These are phyloP conservation scores for Capsicum baccatum DNA, from an alignment of 257 asterid genomes.

Conservation along the genomic window DNA sequence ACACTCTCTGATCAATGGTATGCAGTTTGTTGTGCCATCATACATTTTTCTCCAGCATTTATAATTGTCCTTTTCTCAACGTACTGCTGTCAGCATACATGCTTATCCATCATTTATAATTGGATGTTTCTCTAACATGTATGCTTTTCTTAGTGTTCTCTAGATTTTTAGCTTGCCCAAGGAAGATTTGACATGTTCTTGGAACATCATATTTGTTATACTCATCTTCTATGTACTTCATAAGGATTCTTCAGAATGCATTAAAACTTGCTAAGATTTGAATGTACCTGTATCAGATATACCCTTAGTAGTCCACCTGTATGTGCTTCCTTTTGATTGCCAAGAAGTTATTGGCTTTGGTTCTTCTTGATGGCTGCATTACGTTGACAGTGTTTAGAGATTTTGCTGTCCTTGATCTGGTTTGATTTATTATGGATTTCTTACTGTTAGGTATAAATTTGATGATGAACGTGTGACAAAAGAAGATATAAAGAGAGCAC, in stretches of 20 bases:
- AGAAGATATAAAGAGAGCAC: constrained; percentile 52
- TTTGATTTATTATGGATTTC: constrained; percentile 22
- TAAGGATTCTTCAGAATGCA: background rate
- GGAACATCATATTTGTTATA: background rate
- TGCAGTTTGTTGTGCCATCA: constrained; percentile 9
- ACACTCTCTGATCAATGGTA: constrained; percentile 50
- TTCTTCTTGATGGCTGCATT: constrained; percentile 11
- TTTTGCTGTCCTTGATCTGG: background rate
- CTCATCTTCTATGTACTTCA: background rate
- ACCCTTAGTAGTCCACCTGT: constrained; percentile 9
- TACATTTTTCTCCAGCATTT: constrained; percentile 13
- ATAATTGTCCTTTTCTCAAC: background rate
- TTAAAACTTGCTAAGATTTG: background rate
- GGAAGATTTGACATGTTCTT: constrained; percentile 7
- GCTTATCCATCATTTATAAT: constrained; percentile 1
- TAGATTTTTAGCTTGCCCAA: constrained; percentile 12
- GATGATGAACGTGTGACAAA: constrained; percentile 59
- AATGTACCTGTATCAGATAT: constrained; percentile 10
- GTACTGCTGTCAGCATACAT: background rate
- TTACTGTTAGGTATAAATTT: constrained; percentile 50
- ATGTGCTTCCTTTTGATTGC: constrained; percentile 14
- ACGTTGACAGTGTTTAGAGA: background rate
- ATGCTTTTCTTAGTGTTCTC: constrained; percentile 13
- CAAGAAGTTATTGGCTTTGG: background rate
- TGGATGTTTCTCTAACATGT: background rate